Evolutionary conservation across 2,329 filamentous ascomycete species (phyloP).

Genomic region (Aureobasidium pullulans): DNA sequence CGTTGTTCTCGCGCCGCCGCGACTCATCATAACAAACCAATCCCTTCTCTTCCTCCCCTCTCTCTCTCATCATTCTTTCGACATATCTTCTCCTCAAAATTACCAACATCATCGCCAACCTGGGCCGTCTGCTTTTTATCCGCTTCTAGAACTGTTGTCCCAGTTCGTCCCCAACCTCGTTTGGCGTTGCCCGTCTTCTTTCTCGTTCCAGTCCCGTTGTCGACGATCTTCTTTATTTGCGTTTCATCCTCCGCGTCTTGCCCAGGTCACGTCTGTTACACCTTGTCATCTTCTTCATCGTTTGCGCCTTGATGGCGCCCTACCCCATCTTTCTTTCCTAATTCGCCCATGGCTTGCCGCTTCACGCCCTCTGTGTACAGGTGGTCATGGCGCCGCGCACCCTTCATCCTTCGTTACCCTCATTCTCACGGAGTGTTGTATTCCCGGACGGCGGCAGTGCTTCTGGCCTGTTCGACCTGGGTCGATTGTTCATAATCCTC

Average conservation of each 20-base stretch:
- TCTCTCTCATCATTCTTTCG: neutral
- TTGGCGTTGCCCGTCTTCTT: constrained; percentile 2
- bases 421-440: constrained; percentile 2
- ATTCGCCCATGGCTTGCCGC: neutral
- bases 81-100: too few relatives aligned
- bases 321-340: neutral
- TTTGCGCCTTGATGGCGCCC: neutral
- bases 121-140: constrained; percentile 2
- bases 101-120: neutral
- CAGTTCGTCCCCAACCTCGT: constrained; percentile 2
- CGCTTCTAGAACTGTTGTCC: constrained; percentile 6
- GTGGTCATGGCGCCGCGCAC: neutral
- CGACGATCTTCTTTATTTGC: neutral
- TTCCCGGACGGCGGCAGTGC: neutral
- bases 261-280: neutral
- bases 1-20: neutral
- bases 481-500: neutral
- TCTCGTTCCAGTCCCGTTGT: neutral
- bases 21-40: neutral
- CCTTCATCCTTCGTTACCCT: neutral
- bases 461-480: neutral
- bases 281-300: neutral
- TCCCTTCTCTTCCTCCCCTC: neutral
- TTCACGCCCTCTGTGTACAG: neutral
- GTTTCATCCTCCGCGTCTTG: neutral